These are phyloP conservation scores for Alternaria brassicicola DNA, from an alignment of 2,329 filamentous ascomycete genomes.

Conservation along the genomic window DNA sequence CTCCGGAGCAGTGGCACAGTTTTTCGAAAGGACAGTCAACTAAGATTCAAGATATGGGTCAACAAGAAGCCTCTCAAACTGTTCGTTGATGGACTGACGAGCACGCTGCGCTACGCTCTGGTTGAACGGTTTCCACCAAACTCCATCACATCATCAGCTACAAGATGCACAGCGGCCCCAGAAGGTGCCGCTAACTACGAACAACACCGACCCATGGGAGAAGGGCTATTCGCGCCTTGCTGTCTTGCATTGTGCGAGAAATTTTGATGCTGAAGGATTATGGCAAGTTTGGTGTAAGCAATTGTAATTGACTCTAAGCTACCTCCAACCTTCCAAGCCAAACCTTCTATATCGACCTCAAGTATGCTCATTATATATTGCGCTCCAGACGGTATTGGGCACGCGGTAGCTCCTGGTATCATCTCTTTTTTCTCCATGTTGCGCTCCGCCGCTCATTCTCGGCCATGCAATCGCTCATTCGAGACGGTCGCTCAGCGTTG, in stretches of 20 bases:
- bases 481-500: background rate
- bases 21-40: background rate
- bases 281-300: background rate
- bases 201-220: conserved; percentile 28
- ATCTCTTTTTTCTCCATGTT: background rate
- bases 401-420: conserved; percentile 4
- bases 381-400: conserved; percentile 22
- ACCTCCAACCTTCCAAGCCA: background rate
- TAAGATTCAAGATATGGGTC: conserved; percentile 24
- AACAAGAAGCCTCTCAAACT: conserved; percentile 38
- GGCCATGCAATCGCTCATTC: background rate
- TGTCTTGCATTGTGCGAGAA: background rate
- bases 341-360: conserved; percentile 16
- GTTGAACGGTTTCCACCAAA: conserved; percentile 34
- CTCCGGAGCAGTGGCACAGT: background rate
- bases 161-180: conserved; percentile 16
- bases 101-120: conserved; percentile 33
- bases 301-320: background rate
- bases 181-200: conserved; percentile 19
- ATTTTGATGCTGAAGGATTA: background rate
- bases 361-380: conserved; percentile 15
- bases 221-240: background rate
- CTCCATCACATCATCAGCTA: conserved; percentile 32
- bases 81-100: conserved; percentile 30
- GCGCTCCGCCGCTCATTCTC: background rate